These are phyloP conservation scores for Sugiyamaella paludigena DNA, from an alignment of 1,139 yeast species.

Conservation along the genomic window DNA sequence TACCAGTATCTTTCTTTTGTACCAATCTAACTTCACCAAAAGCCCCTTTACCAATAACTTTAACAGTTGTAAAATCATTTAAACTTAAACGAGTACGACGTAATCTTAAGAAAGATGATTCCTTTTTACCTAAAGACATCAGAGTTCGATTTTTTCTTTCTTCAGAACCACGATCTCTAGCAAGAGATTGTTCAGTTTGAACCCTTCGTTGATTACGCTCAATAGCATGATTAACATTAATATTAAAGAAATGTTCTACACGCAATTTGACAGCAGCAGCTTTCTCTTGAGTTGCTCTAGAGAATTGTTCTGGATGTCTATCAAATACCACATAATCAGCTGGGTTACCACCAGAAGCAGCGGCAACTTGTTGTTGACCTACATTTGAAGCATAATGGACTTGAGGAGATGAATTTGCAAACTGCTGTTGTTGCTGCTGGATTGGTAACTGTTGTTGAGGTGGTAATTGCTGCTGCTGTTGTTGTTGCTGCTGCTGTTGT, in stretches of 20 bases:
- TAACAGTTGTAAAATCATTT: conserved; percentile 65
- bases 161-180: conserved; percentile 59
- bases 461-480: conserved; percentile 4
- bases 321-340: conserved; percentile 66
- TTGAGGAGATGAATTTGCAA: conserved; percentile 12
- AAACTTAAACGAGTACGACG: conserved; percentile 62
- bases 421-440: conserved; percentile 12
- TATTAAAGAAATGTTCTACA: conserved; percentile 63
- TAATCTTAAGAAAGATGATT: conserved; percentile 61
- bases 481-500: conserved; percentile 16
- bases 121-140: conserved; percentile 64
- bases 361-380: conserved; percentile 2
- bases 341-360: conserved; percentile 1
- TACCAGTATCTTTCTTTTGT: conserved; percentile 70
- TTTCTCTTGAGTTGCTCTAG: conserved; percentile 55
- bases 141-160: conserved; percentile 66
- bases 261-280: conserved; percentile 64
- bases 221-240: conserved; percentile 69
- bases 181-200: conserved; percentile 57
- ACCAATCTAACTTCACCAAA: conserved; percentile 74
- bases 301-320: conserved; percentile 75
- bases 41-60: conserved; percentile 76
- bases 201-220: conserved; percentile 68
- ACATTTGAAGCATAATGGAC: conserved; percentile 9
- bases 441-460: neutral